Percentiles rank a stretch among this genome's conserved stretches.
phyloP scores from a whole-genome alignment of 257 asterid genomes.

The Nyctanthes arbortristis region DNA sequence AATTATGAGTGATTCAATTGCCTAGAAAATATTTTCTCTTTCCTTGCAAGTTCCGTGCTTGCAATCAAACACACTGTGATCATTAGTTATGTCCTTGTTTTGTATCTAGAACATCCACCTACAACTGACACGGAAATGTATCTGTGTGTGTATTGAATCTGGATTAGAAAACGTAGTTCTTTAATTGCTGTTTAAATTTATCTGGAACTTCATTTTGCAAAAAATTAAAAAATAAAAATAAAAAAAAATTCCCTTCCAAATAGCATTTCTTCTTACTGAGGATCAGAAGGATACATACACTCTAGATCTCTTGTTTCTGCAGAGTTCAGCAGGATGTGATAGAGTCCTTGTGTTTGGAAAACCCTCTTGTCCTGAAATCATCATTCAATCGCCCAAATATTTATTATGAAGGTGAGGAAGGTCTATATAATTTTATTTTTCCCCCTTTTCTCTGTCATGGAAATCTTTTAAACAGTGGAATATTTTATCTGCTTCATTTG shows the following conservation, averaged over 20 bases:
- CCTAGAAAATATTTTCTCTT: no score
- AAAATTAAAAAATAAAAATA: no score
- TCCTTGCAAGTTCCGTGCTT: no score
- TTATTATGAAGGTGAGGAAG: conserved; percentile 79
- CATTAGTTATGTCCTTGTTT: conserved; percentile 18
- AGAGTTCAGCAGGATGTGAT: conserved; percentile 97
- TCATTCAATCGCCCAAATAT: conserved; percentile 95
- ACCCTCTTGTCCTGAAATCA: conserved; percentile 84
- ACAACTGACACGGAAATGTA: no score
- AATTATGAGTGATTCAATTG: no score
- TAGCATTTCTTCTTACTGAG: conserved; percentile 12
- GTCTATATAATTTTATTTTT: conserved; percentile 24
- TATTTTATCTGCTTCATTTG: neutral
- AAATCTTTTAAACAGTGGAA: neutral
- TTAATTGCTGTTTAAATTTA: conserved; percentile 12
- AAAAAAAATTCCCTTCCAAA: conserved; percentile 13
- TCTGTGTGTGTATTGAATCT: no score
- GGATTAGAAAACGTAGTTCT: no score
- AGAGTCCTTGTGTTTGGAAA: conserved; percentile 69
- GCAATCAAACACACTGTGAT: no score
- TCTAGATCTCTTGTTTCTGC: conserved; percentile 38
- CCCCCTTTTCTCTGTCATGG: neutral
- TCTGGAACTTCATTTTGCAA: conserved; percentile 18
- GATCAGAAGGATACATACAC: conserved; percentile 12
- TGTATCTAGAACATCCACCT: no score